Conservation (phyloP, 1,284 basidiomycete species). For the Sanghuangporus weigelae region DNA sequence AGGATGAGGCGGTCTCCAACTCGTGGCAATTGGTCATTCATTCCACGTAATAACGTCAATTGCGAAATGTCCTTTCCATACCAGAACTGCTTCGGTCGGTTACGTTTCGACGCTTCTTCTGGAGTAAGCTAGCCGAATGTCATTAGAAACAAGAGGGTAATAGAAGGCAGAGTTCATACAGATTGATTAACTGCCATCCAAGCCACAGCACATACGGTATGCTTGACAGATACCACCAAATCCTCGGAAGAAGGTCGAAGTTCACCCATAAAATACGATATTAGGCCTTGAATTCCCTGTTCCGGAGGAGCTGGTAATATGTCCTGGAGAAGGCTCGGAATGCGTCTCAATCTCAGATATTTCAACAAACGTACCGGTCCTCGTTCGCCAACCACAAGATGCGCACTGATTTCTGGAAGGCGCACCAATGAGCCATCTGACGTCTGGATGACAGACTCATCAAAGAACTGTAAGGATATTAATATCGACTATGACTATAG, state of each 20-base stretch:
- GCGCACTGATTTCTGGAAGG: constrained; percentile 71
- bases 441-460: constrained; percentile 72
- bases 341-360: background rate
- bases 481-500: background rate
- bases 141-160: constrained; percentile 11
- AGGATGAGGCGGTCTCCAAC: constrained; percentile 63
- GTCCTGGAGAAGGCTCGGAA: constrained; percentile 37
- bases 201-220: constrained; percentile 74
- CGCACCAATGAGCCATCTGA: constrained; percentile 54
- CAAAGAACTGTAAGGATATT: constrained; percentile 58
- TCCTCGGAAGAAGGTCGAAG: constrained; percentile 42
- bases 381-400: constrained; percentile 65
- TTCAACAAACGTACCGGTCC: constrained; percentile 42
- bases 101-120: constrained; percentile 46
- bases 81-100: constrained; percentile 76
- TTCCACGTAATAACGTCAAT: constrained; percentile 61
- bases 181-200: constrained; percentile 90
- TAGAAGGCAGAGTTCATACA: constrained; percentile 37
- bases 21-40: constrained; percentile 58
- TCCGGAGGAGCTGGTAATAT: constrained; percentile 51
- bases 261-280: constrained; percentile 42
- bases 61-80: constrained; percentile 56
- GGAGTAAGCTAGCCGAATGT: constrained; percentile 47
- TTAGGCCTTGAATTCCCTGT: constrained; percentile 39
- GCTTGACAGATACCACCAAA: constrained; percentile 70